Percentiles rank a stretch among this genome's conserved stretches.
These are phyloP conservation scores for Paecilomyces sp. DNA, from an alignment of 2,329 filamentous ascomycete genomes.

Conservation along the genomic window DNA sequence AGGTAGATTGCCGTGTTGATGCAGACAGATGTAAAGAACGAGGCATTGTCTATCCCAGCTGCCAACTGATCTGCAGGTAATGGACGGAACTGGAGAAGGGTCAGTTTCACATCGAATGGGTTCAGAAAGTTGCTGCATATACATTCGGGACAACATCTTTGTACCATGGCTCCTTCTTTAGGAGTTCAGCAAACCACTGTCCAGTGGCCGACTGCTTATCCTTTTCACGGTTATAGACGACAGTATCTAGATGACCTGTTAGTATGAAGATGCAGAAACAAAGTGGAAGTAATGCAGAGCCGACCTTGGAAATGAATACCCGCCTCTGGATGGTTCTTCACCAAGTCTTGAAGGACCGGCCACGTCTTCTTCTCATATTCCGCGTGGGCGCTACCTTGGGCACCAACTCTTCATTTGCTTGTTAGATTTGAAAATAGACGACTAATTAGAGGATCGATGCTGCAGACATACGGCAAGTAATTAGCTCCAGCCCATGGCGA, in stretches of 20 bases:
- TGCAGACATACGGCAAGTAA: slow-evolving; percentile 56
- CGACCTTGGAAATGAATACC: slow-evolving; percentile 71
- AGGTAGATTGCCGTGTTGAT: slow-evolving; percentile 88
- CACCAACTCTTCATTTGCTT: slow-evolving; percentile 29
- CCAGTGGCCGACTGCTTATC: slow-evolving; percentile 51
- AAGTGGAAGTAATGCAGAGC: background rate
- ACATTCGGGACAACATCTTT: slow-evolving; percentile 63
- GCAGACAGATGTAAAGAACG: slow-evolving; percentile 74
- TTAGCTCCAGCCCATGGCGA: slow-evolving; percentile 87
- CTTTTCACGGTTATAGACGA: slow-evolving; percentile 56
- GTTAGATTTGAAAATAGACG: background rate
- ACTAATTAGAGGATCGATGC: background rate
- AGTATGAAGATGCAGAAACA: background rate
- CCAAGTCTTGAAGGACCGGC: slow-evolving; percentile 54
- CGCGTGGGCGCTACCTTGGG: slow-evolving; percentile 28
- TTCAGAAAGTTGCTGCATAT: slow-evolving; percentile 13
- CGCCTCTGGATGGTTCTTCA: slow-evolving; percentile 62
- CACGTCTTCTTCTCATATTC: slow-evolving; percentile 59
- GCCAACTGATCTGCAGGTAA: slow-evolving; percentile 53
- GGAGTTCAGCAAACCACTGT: slow-evolving; percentile 60
- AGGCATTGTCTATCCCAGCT: slow-evolving; percentile 61
- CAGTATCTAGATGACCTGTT: slow-evolving; percentile 31
- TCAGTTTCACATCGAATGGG: background rate
- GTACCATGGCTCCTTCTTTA: slow-evolving; percentile 66
- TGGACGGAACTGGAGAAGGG: slow-evolving; percentile 48